Evolutionary conservation across 257 asterid genomes (phyloP).

Genomic region (Solanum verrucosum): DNA sequence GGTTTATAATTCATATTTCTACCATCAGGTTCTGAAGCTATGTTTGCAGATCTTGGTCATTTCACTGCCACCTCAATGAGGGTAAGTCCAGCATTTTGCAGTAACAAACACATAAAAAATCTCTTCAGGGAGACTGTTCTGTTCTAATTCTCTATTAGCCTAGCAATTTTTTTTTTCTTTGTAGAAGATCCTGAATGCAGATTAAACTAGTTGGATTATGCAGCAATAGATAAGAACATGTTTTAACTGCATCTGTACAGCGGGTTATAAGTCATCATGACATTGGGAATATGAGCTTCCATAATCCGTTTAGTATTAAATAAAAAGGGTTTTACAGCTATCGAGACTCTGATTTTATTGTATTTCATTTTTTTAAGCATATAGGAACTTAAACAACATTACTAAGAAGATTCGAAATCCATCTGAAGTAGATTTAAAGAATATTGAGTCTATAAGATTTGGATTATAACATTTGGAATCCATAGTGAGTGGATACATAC

Average conservation of each 20-base stretch:
- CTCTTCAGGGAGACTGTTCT: background rate
- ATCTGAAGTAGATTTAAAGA: background rate
- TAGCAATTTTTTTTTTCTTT: background rate
- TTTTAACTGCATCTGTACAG: background rate
- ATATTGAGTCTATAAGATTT: background rate
- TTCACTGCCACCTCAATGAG: conserved; percentile 66
- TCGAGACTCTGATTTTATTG: background rate
- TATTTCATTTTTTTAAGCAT: background rate
- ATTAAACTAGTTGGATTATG: background rate
- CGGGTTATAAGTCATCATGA: background rate
- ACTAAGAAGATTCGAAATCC: background rate
- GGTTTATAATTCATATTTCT: background rate
- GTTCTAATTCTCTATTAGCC: background rate
- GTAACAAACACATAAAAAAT: background rate
- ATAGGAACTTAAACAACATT: background rate
- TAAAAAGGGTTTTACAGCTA: background rate
- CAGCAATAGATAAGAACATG: background rate
- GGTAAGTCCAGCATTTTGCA: conserved; percentile 32
- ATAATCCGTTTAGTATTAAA: background rate
- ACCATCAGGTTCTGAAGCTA: conserved; percentile 85
- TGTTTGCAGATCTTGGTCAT: conserved; percentile 99
- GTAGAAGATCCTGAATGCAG: background rate
- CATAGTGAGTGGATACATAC: background rate
- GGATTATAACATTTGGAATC: background rate
- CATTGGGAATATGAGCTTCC: background rate